Conservation (phyloP, 768 basidiomycete genomes). For the Chlorophyllum brunneum region DNA sequence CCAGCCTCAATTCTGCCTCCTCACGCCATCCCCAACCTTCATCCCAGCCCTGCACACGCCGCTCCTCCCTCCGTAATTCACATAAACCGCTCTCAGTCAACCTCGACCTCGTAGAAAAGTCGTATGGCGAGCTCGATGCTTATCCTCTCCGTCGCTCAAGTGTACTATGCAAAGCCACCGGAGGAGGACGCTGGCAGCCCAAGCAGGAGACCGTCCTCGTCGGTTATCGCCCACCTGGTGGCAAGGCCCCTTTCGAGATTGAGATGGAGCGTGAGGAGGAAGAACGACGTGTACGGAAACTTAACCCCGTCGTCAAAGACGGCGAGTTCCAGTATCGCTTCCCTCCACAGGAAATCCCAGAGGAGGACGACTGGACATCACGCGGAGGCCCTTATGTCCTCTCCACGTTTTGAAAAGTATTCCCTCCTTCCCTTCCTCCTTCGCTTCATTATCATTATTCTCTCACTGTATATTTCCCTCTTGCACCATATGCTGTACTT, state of each 20-base stretch:
- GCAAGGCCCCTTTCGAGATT: constrained; percentile 64
- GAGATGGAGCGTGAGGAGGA: constrained; percentile 67
- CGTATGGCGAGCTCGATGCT: constrained; percentile 67
- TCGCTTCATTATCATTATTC: constrained; percentile 11
- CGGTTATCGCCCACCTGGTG: constrained; percentile 57
- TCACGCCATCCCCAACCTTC: constrained; percentile 25
- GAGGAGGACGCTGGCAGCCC: constrained; percentile 80
- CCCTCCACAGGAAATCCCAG: constrained; percentile 27
- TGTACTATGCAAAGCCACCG: constrained; percentile 71
- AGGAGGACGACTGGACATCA: constrained; percentile 9
- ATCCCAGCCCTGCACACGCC: constrained; percentile 20
- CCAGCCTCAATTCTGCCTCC: constrained; percentile 30
- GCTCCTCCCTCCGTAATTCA: constrained; percentile 26
- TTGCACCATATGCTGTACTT: constrained; percentile 12
- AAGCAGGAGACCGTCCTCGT: constrained; percentile 43
- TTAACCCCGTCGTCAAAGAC: constrained; percentile 66
- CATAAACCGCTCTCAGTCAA: constrained; percentile 37
- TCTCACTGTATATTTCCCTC: constrained; percentile 15
- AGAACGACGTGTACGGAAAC: constrained; percentile 41
- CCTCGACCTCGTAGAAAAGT: constrained; percentile 31
- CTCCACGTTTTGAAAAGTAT: constrained; percentile 54
- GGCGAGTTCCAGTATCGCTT: constrained; percentile 66
- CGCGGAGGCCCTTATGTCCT: constrained; percentile 41
- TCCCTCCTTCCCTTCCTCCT: constrained; percentile 1
- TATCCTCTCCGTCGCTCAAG: constrained; percentile 69